Base-by-base conservation (phyloP, 345 rosid species). In the Gossypium thurberi region DNA sequence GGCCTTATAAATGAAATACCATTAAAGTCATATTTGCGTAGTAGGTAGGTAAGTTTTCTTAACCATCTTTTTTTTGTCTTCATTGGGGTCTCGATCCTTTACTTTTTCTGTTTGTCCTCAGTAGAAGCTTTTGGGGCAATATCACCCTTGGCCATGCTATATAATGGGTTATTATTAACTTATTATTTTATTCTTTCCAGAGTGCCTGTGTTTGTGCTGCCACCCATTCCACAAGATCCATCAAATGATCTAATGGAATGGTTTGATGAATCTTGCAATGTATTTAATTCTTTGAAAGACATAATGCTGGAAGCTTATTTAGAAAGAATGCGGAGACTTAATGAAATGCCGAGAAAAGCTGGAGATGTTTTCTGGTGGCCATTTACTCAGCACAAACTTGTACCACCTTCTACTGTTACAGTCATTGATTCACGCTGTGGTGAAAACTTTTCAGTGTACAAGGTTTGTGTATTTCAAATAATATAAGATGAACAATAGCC, bases 391-490 rank as follows among this genome's bases (percentile, higher is more conserved):
- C 99, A 95, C 82, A 82, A 80, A 69, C 88, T 87, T 77, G 90
- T 95, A 42, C 85, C 86, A 10, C 84, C 90, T 80, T 87, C 78
- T 62, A 73, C 44, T 75, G 88, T 92, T 74, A 88, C 96, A 40
- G 90, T 92, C 43, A 92, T 95, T 81, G 99, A 95, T 86, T 92
- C 98, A 62, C 87, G 98, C 20, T 87, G 81, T 78, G 99, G 99
- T 46, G 99, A 95, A 88, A 87, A 85, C 56, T 95, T 92, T 83
- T 76, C 96, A 20, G 82, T 95, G 43, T 92, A 84, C 82, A 87
- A 95, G 98, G 98, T 92, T 77, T 69, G 79, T 80, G 51, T 47
- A 14, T 20, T 62, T 51, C 26, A 21, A 18, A 53, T 13, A 12
- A 14, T 23, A 47, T 21, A 66, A 12, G 37, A 66, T 23, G 20